Percentiles rank a stretch among this genome's conserved stretches.
These are phyloP conservation scores for Baorangia bicolor DNA, from an alignment of 768 basidiomycete genomes.

Conservation along the genomic window DNA sequence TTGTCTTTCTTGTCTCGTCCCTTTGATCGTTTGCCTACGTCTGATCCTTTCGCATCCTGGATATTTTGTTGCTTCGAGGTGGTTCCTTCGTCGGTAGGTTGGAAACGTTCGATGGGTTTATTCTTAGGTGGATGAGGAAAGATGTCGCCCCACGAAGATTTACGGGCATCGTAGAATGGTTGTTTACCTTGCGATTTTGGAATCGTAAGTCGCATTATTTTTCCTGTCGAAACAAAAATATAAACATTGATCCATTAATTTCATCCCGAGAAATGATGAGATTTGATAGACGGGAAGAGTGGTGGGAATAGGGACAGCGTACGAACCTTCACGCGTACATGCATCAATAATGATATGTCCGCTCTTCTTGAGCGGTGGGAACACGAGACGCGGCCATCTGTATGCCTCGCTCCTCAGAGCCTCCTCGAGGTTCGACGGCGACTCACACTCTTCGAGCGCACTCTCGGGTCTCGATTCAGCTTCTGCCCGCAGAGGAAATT, in stretches of 20 bases:
- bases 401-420: constrained; percentile 73
- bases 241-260: not conserved
- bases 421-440: constrained; percentile 43
- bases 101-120: constrained; percentile 60
- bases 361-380: constrained; percentile 87
- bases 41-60: constrained; percentile 41
- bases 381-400: constrained; percentile 87
- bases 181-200: constrained; percentile 97
- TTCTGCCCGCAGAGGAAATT: not conserved
- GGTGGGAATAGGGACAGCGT: constrained; percentile 6
- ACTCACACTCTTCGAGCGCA: constrained; percentile 9
- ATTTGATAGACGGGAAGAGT: not conserved
- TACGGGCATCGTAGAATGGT: constrained; percentile 90
- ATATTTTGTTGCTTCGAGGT: constrained; percentile 29
- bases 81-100: constrained; percentile 32
- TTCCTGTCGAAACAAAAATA: constrained; percentile 47
- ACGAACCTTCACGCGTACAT: constrained; percentile 75
- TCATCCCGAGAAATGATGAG: constrained; percentile 4
- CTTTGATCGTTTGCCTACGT: constrained; percentile 54
- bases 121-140: constrained; percentile 92
- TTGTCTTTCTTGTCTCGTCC: constrained; percentile 27
- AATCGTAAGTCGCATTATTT: constrained; percentile 88
- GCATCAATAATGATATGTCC: constrained; percentile 92
- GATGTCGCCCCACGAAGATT: constrained; percentile 90
- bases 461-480: not conserved